phyloP scores from a whole-genome alignment of 2,329 filamentous ascomycete species.

The Tolypocladium capitatum region DNA sequence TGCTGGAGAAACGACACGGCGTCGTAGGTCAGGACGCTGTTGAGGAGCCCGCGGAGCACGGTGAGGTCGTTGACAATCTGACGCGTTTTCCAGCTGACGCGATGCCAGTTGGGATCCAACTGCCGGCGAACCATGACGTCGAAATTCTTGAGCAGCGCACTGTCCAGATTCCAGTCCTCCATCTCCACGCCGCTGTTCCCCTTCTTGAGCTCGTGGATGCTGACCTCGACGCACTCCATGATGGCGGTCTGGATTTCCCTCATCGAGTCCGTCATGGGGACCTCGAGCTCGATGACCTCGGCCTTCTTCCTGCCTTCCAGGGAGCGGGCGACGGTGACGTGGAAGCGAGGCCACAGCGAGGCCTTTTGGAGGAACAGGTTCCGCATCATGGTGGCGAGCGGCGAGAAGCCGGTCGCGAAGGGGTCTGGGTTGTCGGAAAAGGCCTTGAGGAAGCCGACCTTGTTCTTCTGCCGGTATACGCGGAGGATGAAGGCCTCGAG shows the following conservation, averaged over 20 bases:
- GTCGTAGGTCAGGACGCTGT: conserved; percentile 73
- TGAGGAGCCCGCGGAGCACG: conserved; percentile 69
- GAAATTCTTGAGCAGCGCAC: conserved; percentile 82
- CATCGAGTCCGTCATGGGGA: conserved; percentile 94
- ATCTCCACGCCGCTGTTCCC: conserved; percentile 81
- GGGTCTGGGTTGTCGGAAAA: conserved; percentile 91
- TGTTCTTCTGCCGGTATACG: conserved; percentile 91
- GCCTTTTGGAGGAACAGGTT: conserved; percentile 79
- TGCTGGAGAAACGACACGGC: conserved; percentile 85
- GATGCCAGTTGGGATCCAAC: conserved; percentile 92
- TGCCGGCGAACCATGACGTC: conserved; percentile 80
- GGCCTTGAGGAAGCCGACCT: conserved; percentile 83
- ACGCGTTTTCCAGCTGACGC: conserved; percentile 86
- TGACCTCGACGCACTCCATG: conserved; percentile 90
- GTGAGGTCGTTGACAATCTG: conserved; percentile 87
- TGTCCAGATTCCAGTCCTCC: conserved; percentile 94
- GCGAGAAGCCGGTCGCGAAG: conserved; percentile 77
- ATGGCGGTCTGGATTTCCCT: conserved; percentile 85
- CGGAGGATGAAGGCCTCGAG: conserved; percentile 90
- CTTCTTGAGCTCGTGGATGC: conserved; percentile 87
- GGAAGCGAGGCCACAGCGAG: conserved; percentile 86
- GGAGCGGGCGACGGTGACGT: conserved; percentile 76
- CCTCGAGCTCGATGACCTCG: conserved; percentile 92
- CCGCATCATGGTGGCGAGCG: conserved; percentile 78
- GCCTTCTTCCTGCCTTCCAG: conserved; percentile 87